Evolutionary conservation across 2,329 filamentous ascomycete genomes (phyloP).

Genomic region (Escovopsis sp.): DNA sequence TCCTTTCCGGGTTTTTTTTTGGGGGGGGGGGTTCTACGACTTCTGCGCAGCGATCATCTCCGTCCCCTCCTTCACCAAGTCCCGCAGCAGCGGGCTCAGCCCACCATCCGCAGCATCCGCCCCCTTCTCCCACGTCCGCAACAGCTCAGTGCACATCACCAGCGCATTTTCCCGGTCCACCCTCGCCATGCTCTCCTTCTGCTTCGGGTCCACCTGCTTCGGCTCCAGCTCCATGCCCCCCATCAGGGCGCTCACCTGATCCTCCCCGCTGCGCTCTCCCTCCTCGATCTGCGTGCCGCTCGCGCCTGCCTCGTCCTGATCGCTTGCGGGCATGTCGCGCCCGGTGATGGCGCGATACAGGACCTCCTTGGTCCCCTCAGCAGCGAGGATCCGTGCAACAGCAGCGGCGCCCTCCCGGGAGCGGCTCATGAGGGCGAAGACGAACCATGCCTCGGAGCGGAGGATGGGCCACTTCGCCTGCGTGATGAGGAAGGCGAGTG

Average conservation of each 20-base stretch:
- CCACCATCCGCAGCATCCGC: conserved; percentile 25
- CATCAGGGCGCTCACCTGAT: conserved; percentile 11
- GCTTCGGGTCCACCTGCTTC: conserved; percentile 30
- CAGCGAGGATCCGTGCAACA: conserved; percentile 28
- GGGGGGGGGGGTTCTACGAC: conserved; percentile 1
- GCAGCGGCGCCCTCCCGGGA: conserved; percentile 32
- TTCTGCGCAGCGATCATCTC: conserved; percentile 23
- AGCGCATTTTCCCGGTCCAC: conserved; percentile 48
- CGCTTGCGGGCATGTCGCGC: conserved; percentile 11
- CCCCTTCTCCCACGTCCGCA: conserved; percentile 24
- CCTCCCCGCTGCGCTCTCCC: conserved; percentile 2
- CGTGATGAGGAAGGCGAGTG: conserved; percentile 36
- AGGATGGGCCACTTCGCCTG: conserved; percentile 45
- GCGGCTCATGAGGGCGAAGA: conserved; percentile 45
- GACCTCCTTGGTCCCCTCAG: conserved; percentile 26
- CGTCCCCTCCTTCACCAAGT: conserved; percentile 35
- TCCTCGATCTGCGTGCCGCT: conserved; percentile 9
- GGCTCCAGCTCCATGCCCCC: conserved; percentile 28
- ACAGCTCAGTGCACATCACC: conserved; percentile 40
- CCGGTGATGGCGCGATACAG: conserved; percentile 37
- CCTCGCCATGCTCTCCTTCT: conserved; percentile 29
- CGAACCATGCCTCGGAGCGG: conserved; percentile 47
- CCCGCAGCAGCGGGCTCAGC: conserved; percentile 25
- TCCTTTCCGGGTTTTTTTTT: background rate
- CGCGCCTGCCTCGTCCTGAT: conserved; percentile 5